Evolutionary conservation across 2,329 filamentous ascomycete genomes (phyloP).

Genomic region (Penicillium nordicum): DNA sequence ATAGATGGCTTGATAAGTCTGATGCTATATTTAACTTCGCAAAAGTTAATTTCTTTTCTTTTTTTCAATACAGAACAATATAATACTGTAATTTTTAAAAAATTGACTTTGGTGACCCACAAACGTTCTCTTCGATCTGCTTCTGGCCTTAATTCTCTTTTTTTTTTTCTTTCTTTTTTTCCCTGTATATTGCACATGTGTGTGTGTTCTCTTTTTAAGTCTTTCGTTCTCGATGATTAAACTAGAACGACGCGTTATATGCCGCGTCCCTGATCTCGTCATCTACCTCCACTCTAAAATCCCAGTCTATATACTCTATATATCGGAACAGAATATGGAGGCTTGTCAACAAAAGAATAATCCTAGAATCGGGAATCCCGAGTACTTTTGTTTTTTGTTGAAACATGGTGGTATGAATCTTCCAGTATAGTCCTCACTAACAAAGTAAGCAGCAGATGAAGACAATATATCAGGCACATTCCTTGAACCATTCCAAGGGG

Average conservation of each 20-base stretch:
- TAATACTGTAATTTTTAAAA: background rate
- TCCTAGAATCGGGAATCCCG: background rate
- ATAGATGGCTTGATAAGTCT: too few relatives aligned
- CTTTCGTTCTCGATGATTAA: background rate
- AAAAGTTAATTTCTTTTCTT: too few relatives aligned
- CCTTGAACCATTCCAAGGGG: background rate
- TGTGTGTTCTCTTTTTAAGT: background rate
- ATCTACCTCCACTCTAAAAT: conserved; percentile 1
- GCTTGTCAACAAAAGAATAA: background rate
- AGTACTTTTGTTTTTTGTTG: background rate
- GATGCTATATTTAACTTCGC: too few relatives aligned
- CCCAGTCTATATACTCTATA: background rate
- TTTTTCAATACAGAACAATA: too few relatives aligned
- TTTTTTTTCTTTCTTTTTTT: background rate
- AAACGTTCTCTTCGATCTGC: conserved; percentile 1
- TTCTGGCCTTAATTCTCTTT: background rate
- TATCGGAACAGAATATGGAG: background rate
- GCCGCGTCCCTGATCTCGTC: conserved; percentile 2
- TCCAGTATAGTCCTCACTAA: background rate
- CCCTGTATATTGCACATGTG: background rate
- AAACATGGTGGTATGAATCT: background rate
- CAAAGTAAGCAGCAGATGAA: background rate
- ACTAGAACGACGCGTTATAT: background rate
- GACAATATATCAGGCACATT: background rate
- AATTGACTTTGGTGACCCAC: background rate